Evolutionary conservation across 306 rosid species (phyloP).

Genomic region (Quercus variabilis): DNA sequence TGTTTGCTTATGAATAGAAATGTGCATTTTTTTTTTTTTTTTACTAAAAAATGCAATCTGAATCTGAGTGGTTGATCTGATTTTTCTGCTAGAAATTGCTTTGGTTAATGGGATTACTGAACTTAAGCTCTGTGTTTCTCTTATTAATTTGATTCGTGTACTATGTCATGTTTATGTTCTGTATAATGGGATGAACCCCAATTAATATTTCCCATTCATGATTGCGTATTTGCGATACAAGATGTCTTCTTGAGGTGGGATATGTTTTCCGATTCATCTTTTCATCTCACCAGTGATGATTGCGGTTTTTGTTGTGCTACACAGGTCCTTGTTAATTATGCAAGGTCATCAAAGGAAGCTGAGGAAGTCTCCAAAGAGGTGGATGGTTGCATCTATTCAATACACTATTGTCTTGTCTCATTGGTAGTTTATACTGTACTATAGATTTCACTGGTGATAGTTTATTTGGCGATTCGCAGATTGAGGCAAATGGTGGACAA

Average conservation of each 20-base stretch:
- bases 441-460: neutral
- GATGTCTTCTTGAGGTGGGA: neutral
- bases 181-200: neutral
- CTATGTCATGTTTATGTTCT: neutral
- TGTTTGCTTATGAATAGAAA: neutral
- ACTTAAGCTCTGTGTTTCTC: neutral
- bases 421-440: neutral
- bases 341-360: slow-evolving; percentile 91
- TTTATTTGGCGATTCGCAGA: slow-evolving; percentile 41
- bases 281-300: neutral
- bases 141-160: neutral
- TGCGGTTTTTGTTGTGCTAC: slow-evolving; percentile 10
- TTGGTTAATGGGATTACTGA: neutral
- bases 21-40: neutral
- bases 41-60: neutral
- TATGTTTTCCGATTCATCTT: neutral
- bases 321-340: slow-evolving; percentile 89
- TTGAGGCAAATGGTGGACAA: slow-evolving; percentile 81
- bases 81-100: neutral
- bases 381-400: neutral
- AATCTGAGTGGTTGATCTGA: neutral
- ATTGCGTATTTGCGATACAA: neutral
- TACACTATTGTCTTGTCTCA: neutral
- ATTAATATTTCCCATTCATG: neutral
- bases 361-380: slow-evolving; percentile 95